Evolutionary conservation across 257 asterid genomes (phyloP).

Genomic region (Knoxia roxburghii): DNA sequence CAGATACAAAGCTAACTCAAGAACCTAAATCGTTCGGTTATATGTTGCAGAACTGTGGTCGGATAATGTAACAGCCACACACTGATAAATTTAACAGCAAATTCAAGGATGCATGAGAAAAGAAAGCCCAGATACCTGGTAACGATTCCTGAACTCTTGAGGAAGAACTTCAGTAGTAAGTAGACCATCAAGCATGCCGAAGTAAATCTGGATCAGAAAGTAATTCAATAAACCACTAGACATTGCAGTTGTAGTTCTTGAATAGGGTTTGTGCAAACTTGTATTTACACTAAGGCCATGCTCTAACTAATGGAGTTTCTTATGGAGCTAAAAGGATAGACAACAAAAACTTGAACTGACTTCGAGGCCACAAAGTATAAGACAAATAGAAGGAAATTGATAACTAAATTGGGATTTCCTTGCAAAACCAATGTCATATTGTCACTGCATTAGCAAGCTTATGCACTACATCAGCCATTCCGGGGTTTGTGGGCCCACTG

Average conservation of each 20-base stretch:
- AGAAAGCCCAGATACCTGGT: slow-evolving; percentile 26
- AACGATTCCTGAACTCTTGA: slow-evolving; percentile 36
- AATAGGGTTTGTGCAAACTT: neutral
- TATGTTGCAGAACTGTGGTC: neutral
- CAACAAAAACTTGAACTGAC: neutral
- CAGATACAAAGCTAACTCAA: neutral
- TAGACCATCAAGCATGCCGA: slow-evolving; percentile 47
- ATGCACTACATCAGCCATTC: too few relatives aligned
- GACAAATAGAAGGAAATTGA: neutral
- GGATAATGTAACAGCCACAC: neutral
- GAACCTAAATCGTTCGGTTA: neutral
- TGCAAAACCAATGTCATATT: neutral
- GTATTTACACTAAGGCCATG: neutral
- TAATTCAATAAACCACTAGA: neutral
- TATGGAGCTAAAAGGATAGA: neutral
- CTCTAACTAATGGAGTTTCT: neutral
- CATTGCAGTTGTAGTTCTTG: neutral
- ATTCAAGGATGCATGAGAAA: neutral
- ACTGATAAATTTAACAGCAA: neutral
- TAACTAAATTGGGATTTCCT: neutral
- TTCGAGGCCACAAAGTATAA: neutral
- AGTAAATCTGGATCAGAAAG: slow-evolving; percentile 31
- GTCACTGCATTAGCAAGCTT: too few relatives aligned
- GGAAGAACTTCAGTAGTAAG: slow-evolving; percentile 45
- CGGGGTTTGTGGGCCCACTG: too few relatives aligned